A percentile compares a stretch with the other conserved stretches of the same genome.
Conservation (phyloP, 768 basidiomycete species). For the Tephrocybe sp. region DNA sequence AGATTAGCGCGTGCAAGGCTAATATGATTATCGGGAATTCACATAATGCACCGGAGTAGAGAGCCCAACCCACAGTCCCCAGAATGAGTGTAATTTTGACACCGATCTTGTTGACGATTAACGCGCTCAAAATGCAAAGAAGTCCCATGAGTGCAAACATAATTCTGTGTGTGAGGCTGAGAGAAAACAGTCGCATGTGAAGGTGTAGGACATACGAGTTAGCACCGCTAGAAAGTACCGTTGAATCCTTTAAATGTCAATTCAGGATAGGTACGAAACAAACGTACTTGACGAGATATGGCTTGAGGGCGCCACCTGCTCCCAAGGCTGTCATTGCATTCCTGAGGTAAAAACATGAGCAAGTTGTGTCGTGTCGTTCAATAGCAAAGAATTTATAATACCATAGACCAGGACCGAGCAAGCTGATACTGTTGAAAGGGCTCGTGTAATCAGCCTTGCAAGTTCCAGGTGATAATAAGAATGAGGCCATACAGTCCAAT, state of each 20-base stretch:
- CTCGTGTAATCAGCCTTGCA: not conserved
- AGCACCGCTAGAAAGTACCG: not conserved
- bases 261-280: not conserved
- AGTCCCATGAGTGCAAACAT: conserved; percentile 17
- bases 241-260: not conserved
- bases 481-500: conserved; percentile 10
- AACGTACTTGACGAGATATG: conserved; percentile 16
- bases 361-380: not conserved
- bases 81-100: conserved; percentile 16
- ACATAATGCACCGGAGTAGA: conserved; percentile 17
- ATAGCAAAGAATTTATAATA: not conserved
- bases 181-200: not conserved
- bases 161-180: conserved; percentile 4
- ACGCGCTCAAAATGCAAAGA: conserved; percentile 15
- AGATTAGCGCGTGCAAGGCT: too few relatives aligned
- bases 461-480: not conserved
- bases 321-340: conserved; percentile 17
- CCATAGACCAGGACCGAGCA: conserved; percentile 12
- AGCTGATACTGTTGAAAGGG: conserved; percentile 2
- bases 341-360: not conserved
- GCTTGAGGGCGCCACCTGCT: conserved; percentile 16
- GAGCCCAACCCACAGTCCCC: conserved; percentile 13
- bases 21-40: not conserved
- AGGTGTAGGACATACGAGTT: conserved; percentile 2
- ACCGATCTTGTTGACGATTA: conserved; percentile 15